Evolutionary conservation across 371 early-diverging fungal genomes (phyloP).

Genomic region (Apophysomyces trapeziformis): DNA sequence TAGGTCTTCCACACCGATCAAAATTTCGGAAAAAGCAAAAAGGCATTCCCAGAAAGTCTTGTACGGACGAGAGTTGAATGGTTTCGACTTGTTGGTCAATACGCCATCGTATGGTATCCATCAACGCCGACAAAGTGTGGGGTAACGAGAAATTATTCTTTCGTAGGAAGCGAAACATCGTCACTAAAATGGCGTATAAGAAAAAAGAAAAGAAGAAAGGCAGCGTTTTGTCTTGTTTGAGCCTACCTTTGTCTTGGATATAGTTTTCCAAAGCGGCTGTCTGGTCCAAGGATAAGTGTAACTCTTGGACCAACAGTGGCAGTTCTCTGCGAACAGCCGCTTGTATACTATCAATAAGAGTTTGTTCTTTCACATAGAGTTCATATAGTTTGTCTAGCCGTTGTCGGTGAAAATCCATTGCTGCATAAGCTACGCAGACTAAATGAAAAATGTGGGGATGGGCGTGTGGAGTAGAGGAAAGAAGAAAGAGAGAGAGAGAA

Average conservation of each 20-base stretch:
- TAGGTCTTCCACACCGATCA: conserved; percentile 40
- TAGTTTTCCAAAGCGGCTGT: conserved; percentile 34
- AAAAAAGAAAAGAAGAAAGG: neutral
- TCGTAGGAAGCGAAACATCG: conserved; percentile 46
- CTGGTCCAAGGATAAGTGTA: conserved; percentile 28
- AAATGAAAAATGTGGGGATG: neutral
- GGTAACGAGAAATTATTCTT: conserved; percentile 42
- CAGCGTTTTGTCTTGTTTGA: neutral
- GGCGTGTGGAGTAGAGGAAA: conserved; percentile 6
- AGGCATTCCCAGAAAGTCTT: conserved; percentile 29
- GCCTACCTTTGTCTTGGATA: conserved; percentile 40
- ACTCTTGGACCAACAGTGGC: conserved; percentile 42
- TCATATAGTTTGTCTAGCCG: conserved; percentile 25
- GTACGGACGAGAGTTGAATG: conserved; percentile 18
- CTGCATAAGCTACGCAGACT: conserved; percentile 4
- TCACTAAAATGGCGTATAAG: conserved; percentile 26
- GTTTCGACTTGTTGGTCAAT: conserved; percentile 33
- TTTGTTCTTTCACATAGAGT: conserved; percentile 28
- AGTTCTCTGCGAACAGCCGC: conserved; percentile 42
- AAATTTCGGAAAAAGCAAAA: conserved; percentile 44
- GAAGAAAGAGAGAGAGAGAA: conserved; percentile 4
- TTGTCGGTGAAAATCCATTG: conserved; percentile 28
- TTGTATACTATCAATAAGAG: conserved; percentile 39
- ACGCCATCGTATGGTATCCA: conserved; percentile 51
- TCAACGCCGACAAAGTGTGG: conserved; percentile 35